Percentiles rank a stretch among this genome's conserved stretches.
These are phyloP conservation scores for Yamadazyma spencermartinsiae DNA, from an alignment of 1,139 yeast genomes.

Conservation along the genomic window DNA sequence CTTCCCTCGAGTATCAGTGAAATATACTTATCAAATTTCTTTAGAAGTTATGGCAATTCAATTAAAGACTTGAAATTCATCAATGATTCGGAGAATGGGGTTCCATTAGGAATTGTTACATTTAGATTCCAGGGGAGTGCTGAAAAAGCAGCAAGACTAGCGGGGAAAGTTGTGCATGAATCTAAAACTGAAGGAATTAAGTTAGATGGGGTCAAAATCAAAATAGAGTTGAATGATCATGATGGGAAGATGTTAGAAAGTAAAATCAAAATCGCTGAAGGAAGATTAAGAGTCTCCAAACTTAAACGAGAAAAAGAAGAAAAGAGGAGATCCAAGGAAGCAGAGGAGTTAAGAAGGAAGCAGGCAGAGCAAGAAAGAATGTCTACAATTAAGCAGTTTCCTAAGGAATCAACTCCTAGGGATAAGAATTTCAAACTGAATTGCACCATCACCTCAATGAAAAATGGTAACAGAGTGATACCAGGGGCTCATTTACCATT, in stretches of 20 bases:
- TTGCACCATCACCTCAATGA: constrained; percentile 36
- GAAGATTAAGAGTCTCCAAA: constrained; percentile 25
- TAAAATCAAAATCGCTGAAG: constrained; percentile 31
- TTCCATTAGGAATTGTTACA: constrained; percentile 74
- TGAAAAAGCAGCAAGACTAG: constrained; percentile 52
- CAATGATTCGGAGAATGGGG: constrained; percentile 75
- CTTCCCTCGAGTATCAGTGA: constrained; percentile 51
- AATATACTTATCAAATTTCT: constrained; percentile 48
- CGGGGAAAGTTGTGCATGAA: constrained; percentile 32
- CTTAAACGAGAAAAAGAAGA: constrained; percentile 29
- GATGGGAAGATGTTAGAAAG: constrained; percentile 30
- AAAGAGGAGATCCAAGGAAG: constrained; percentile 24
- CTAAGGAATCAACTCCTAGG: constrained; percentile 8
- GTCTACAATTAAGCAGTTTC: too few relatives aligned
- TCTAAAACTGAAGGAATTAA: constrained; percentile 31
- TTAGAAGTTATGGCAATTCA: constrained; percentile 61
- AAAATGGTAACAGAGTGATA: constrained; percentile 32
- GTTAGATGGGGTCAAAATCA: constrained; percentile 42
- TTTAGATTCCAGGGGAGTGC: constrained; percentile 62
- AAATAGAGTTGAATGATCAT: constrained; percentile 40
- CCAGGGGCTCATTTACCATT: constrained; percentile 42
- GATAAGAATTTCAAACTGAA: constrained; percentile 19
- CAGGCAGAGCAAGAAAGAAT: constrained; percentile 4
- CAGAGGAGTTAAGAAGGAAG: constrained; percentile 18
- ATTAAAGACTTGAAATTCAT: constrained; percentile 55